A percentile compares a stretch with the other conserved stretches of the same genome.
These are phyloP conservation scores for Lactarius pseudohatsudake DNA, from an alignment of 768 basidiomycete species.

Conservation along the genomic window DNA sequence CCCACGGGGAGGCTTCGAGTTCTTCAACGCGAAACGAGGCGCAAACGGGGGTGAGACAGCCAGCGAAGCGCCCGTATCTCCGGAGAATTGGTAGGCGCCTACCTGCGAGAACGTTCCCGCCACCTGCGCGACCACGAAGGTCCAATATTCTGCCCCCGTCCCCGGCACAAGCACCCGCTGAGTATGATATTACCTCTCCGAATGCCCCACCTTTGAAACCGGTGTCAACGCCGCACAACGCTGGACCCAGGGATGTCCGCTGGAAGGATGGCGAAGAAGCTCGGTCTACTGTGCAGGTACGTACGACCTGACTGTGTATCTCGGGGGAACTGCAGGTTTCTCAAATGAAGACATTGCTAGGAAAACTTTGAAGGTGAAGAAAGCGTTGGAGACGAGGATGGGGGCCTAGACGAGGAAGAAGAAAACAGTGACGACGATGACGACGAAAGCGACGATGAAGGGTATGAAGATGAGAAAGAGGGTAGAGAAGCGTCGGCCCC, in stretches of 20 bases:
- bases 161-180: neutral
- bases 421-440: neutral
- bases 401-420: neutral
- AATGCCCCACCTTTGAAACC: neutral
- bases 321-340: neutral
- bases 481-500: neutral
- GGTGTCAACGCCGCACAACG: neutral
- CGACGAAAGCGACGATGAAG: neutral
- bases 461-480: neutral
- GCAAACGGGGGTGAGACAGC: neutral
- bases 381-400: neutral
- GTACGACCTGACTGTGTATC: neutral
- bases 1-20: neutral
- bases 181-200: neutral
- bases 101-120: constrained; percentile 1
- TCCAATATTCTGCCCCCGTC: neutral
- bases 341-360: neutral
- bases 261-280: neutral
- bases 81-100: constrained; percentile 13
- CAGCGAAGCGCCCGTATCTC: constrained; percentile 15
- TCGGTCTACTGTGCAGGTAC: neutral
- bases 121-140: neutral
- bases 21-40: neutral
- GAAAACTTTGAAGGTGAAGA: neutral
- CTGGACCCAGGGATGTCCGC: neutral